These are phyloP conservation scores for Ceratocystiopsis brevicomis DNA, from an alignment of 2,329 filamentous ascomycete species.

Conservation along the genomic window DNA sequence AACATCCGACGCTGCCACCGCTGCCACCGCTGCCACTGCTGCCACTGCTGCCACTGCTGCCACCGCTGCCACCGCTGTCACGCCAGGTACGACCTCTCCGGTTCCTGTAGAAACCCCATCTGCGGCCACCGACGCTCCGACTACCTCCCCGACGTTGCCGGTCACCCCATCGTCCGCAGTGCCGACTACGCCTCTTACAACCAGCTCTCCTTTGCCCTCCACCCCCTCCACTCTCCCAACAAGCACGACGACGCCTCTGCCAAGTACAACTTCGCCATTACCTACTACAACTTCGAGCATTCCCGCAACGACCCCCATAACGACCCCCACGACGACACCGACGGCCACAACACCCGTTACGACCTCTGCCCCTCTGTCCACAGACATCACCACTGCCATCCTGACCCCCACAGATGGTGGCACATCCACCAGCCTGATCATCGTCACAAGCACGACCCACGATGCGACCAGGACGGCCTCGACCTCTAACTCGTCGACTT, in stretches of 20 bases:
- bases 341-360: constrained; percentile 9
- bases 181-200: not conserved
- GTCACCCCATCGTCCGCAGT: not conserved
- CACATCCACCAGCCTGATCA: constrained; percentile 8
- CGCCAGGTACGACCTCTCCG: too few species aligned
- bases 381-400: constrained; percentile 23
- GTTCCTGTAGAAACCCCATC: too few species aligned
- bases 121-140: not conserved
- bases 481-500: not conserved
- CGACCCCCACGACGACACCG: constrained; percentile 1
- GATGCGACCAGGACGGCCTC: constrained; percentile 11
- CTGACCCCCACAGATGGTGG: constrained; percentile 11
- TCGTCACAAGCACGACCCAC: constrained; percentile 7
- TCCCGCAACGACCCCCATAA: constrained; percentile 1
- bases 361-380: constrained; percentile 1
- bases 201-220: not conserved
- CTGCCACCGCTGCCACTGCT: too few species aligned
- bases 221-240: not conserved
- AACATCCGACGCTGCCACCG: too few species aligned
- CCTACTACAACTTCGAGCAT: constrained; percentile 3
- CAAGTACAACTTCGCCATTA: constrained; percentile 8
- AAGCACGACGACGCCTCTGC: constrained; percentile 7
- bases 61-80: too few species aligned
- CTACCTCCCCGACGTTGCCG: constrained; percentile 2
- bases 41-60: too few species aligned